Percentiles rank a stretch among this genome's conserved stretches.
These are phyloP conservation scores for Malassezia caprae DNA, from an alignment of 1,284 basidiomycete genomes.

Conservation along the genomic window DNA sequence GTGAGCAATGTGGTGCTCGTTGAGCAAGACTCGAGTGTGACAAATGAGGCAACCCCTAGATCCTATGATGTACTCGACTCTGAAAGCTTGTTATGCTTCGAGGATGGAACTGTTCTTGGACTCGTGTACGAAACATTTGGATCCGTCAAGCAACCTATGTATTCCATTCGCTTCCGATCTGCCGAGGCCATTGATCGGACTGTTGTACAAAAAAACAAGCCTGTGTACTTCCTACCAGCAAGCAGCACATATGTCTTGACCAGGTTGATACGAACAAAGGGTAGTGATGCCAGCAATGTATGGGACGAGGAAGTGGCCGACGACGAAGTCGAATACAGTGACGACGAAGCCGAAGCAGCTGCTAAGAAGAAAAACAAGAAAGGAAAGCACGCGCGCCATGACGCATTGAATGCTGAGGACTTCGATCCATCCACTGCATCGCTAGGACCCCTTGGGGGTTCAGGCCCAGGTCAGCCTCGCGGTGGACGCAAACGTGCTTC, in stretches of 20 bases:
- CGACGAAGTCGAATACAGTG: conserved; percentile 76
- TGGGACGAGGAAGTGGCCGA: conserved; percentile 78
- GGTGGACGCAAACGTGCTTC: background rate
- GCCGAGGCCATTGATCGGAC: conserved; percentile 39
- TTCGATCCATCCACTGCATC: conserved; percentile 8
- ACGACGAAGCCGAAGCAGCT: conserved; percentile 72
- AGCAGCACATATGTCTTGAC: conserved; percentile 70
- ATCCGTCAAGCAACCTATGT: conserved; percentile 70
- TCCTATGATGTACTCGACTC: conserved; percentile 63
- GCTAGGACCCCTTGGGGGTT: conserved; percentile 11
- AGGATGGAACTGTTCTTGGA: conserved; percentile 69
- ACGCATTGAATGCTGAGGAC: background rate
- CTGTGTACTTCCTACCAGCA: conserved; percentile 65
- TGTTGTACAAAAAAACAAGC: conserved; percentile 12
- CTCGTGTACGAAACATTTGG: conserved; percentile 84
- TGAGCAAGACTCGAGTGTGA: conserved; percentile 18
- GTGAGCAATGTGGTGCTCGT: conserved; percentile 41
- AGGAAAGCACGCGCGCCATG: background rate
- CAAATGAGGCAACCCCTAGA: background rate
- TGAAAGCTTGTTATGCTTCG: conserved; percentile 74
- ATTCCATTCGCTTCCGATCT: conserved; percentile 58
- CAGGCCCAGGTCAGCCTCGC: background rate
- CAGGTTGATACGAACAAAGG: conserved; percentile 58
- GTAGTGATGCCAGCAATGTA: conserved; percentile 82
- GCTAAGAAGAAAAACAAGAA: conserved; percentile 52